Percentiles rank a stretch among this genome's conserved stretches.
These are phyloP conservation scores for Heliamphora pulchella DNA, from an alignment of 179 eudicot species.

Conservation along the genomic window DNA sequence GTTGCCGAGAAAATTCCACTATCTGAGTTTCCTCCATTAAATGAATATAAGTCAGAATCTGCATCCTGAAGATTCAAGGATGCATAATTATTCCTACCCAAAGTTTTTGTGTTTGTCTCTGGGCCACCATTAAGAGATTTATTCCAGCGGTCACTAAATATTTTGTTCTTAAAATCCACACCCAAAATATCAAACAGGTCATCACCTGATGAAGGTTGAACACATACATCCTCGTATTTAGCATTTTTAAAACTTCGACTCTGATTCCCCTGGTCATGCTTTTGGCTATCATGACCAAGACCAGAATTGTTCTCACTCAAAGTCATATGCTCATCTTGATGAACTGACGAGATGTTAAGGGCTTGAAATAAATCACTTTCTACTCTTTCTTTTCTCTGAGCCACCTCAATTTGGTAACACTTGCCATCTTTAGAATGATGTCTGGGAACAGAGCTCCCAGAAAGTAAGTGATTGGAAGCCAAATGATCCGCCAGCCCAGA, in stretches of 20 bases:
- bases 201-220: slow-evolving; percentile 42
- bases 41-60: slow-evolving; percentile 22
- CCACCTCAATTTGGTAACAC: slow-evolving; percentile 18
- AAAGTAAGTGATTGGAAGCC: slow-evolving; percentile 15
- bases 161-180: slow-evolving; percentile 46
- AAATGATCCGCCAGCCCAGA: slow-evolving; percentile 25
- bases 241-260: slow-evolving; percentile 20
- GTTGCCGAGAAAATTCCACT: slow-evolving; percentile 44
- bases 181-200: slow-evolving; percentile 88
- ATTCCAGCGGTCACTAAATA: slow-evolving; percentile 31
- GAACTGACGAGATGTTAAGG: slow-evolving; percentile 15
- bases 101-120: slow-evolving; percentile 19
- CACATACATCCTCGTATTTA: slow-evolving; percentile 27
- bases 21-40: too few species aligned
- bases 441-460: slow-evolving; percentile 18
- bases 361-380: slow-evolving; percentile 25
- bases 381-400: slow-evolving; percentile 20
- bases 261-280: slow-evolving; percentile 23
- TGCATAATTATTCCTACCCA: slow-evolving; percentile 19
- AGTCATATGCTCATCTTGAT: slow-evolving; percentile 18
- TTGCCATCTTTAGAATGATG: slow-evolving; percentile 15
- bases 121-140: slow-evolving; percentile 8
- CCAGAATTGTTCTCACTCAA: slow-evolving; percentile 16
- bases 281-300: slow-evolving; percentile 16
- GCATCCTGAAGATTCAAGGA: slow-evolving; percentile 25